Base-by-base conservation (phyloP, 768 basidiomycete species). In the Tricholoma flavovirens region DNA sequence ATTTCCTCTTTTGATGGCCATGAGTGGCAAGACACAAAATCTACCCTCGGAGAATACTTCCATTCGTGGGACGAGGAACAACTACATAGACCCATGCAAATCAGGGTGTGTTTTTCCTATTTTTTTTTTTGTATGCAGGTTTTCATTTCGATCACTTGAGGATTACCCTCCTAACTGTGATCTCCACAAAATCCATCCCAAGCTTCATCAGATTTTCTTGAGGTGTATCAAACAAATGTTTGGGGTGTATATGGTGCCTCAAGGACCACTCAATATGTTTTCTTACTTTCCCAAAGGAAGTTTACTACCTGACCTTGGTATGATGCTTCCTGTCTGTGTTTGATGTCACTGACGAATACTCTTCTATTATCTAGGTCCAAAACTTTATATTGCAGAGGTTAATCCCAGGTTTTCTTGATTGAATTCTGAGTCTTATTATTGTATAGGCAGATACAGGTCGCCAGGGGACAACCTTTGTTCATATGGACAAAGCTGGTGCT, bases 401-500 rank as follows among this genome's bases (percentile, higher is more conserved):
- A 45, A 14, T 19, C 36, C 36, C n/a, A 42, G n/a, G 19, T 45
- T 22, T 22, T 45, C 22, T 14, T 45, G 11, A 22, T 45, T 24
- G 22, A 45, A 45, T 45, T 24, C 12, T 45, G 5, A 21, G 40
- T 24, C 43, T 45, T 24, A 45, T 45, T 24, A 24, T 22, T 10
- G 43, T 4, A 45, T 24, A 24, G 43, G 21, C 49, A 17, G 49
- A 50, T 24, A 6, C 12, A 7, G 19, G 10, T 11, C 5, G 6
- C n/a, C 21, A 32, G 5, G 57, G 57, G 9, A 58, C 53, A 10
- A 58, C 53, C 2, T 24, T 19, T 38, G 32, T 58, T 10, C 57
- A 58, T 22, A 33, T 58, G 57, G 57, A 58, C n/a, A 58, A 54
- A 22, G 30, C 40, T 21, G 53, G 53, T 4, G 57, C 57, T 17